Evolutionary conservation across 345 rosid species (phyloP).

Genomic region (Punica granatum): DNA sequence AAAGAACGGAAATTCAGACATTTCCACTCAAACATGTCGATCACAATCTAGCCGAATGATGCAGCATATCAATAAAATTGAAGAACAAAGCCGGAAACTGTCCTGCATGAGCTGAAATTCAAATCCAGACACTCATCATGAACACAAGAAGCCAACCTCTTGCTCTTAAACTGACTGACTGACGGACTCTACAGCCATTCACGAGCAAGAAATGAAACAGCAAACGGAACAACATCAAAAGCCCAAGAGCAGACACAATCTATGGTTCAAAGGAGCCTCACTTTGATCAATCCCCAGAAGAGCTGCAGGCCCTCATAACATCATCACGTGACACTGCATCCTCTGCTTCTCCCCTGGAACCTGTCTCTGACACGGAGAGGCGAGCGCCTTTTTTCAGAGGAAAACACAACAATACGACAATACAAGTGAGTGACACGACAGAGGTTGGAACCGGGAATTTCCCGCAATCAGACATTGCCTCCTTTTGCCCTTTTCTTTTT

Average conservation of each 20-base stretch:
- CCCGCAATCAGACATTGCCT: constrained; percentile 19
- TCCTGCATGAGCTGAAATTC: constrained; percentile 2
- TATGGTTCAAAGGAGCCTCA: background rate
- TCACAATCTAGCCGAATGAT: background rate
- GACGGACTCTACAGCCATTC: background rate
- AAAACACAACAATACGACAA: background rate
- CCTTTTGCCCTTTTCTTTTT: background rate
- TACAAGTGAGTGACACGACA: background rate
- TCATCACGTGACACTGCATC: background rate
- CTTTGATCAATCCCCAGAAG: background rate
- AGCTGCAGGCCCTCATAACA: constrained; percentile 1
- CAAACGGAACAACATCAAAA: background rate
- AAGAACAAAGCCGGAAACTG: background rate
- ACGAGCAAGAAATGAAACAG: background rate
- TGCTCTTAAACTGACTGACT: background rate
- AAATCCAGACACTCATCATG: background rate
- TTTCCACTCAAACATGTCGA: background rate
- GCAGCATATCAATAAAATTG: background rate
- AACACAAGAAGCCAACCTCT: background rate
- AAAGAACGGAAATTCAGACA: background rate
- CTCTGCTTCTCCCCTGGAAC: background rate
- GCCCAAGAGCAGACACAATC: background rate
- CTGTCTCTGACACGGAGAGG: background rate
- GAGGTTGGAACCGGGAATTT: constrained; percentile 12
- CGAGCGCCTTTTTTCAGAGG: background rate